phyloP scores from a whole-genome alignment of 202 grass and related monocot genomes.

The Schoenoplectus triqueter region DNA sequence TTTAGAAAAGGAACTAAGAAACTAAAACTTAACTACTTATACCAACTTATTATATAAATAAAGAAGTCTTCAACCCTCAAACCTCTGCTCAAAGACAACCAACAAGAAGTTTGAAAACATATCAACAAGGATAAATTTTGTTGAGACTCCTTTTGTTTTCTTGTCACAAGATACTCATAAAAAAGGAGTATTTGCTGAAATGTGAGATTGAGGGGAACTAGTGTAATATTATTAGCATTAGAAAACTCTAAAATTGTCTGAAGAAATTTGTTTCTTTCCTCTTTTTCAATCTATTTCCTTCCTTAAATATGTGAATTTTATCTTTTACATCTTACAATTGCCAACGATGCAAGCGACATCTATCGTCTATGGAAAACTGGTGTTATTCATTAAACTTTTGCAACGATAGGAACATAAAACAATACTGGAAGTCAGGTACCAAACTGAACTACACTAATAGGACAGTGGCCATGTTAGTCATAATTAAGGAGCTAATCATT shows the following conservation, averaged over 20 bases:
- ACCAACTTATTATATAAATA: background rate
- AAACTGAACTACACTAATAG: too few species aligned
- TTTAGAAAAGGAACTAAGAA: background rate
- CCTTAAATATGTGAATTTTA: background rate
- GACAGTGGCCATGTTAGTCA: slow-evolving; percentile 7
- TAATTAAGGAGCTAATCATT: slow-evolving; percentile 28
- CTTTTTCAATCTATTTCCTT: background rate
- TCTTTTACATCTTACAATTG: background rate
- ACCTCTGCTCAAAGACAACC: background rate
- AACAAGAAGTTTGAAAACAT: background rate
- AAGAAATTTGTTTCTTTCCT: background rate
- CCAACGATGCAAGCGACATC: background rate
- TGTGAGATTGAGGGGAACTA: background rate
- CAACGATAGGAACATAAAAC: background rate
- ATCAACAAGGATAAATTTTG: background rate
- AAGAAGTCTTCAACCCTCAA: background rate
- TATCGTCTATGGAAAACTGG: background rate
- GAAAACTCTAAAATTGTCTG: background rate
- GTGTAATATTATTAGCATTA: background rate
- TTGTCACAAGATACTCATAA: background rate
- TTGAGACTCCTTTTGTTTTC: background rate
- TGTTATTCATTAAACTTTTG: background rate
- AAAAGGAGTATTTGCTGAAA: background rate
- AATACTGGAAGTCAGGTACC: background rate
- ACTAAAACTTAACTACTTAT: background rate